These are phyloP conservation scores for Mycosphaerella sp. DNA, from an alignment of 2,329 filamentous ascomycete species.

Conservation along the genomic window DNA sequence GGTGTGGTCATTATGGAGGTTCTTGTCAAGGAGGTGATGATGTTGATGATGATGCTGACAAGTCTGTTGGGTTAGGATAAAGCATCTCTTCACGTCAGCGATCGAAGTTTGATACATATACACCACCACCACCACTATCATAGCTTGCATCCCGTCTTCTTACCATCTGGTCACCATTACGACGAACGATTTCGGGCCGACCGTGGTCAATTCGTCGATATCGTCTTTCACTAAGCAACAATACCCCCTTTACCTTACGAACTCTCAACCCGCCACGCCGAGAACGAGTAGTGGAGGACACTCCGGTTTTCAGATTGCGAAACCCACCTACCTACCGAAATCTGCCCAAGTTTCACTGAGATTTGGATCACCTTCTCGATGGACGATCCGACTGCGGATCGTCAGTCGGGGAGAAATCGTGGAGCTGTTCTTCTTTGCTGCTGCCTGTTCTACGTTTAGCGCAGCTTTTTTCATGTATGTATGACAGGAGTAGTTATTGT, in stretches of 20 bases:
- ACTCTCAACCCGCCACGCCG: neutral
- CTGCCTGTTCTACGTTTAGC: neutral
- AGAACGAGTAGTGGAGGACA: neutral
- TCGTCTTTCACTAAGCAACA: neutral
- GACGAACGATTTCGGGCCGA: no score
- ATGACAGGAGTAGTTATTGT: no score
- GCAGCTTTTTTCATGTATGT: neutral
- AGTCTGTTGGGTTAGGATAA: no score
- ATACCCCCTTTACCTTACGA: neutral
- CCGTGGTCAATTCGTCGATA: no score
- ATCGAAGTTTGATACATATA: no score
- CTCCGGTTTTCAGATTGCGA: conserved; percentile 3
- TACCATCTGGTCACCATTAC: neutral
- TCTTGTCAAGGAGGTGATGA: no score
- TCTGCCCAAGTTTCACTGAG: conserved; percentile 4
- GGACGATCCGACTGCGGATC: neutral
- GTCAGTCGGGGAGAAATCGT: neutral
- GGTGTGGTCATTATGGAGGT: no score
- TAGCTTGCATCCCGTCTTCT: neutral
- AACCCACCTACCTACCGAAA: neutral
- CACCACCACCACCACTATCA: neutral
- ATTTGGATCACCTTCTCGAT: conserved; percentile 7
- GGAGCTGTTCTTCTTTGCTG: neutral
- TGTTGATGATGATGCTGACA: no score
- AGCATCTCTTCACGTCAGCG: no score